These are phyloP conservation scores for Pichia norvegensis DNA, from an alignment of 1,139 yeast genomes.

Conservation along the genomic window DNA sequence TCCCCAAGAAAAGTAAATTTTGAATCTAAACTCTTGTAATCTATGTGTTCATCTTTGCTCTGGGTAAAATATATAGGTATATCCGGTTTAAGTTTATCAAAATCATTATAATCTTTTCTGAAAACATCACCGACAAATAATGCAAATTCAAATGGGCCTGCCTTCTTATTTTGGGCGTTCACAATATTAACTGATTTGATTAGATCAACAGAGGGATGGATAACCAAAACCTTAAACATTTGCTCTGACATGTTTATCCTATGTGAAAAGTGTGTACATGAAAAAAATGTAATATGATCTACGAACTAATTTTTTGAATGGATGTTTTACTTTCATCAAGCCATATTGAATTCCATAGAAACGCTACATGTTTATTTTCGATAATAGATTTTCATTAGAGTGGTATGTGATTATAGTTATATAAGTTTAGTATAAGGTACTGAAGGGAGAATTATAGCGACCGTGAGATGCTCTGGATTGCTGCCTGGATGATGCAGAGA, in stretches of 20 bases:
- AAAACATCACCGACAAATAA: conserved; percentile 45
- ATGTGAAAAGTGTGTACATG: too few relatives aligned
- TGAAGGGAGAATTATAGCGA: conserved; percentile 28
- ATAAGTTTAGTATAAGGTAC: conserved; percentile 27
- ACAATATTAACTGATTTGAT: conserved; percentile 41
- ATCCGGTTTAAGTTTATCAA: conserved; percentile 8
- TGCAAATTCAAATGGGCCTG: conserved; percentile 58
- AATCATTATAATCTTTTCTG: neutral
- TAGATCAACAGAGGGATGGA: conserved; percentile 41
- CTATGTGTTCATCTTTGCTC: conserved; percentile 9
- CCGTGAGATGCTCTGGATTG: conserved; percentile 16
- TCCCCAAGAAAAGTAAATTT: conserved; percentile 23
- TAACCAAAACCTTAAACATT: conserved; percentile 28
- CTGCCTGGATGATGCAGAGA: conserved; percentile 18
- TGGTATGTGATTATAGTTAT: neutral
- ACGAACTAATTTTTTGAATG: too few relatives aligned
- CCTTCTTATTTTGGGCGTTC: conserved; percentile 42
- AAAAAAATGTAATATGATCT: too few relatives aligned
- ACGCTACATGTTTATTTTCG: too few relatives aligned
- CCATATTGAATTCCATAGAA: too few relatives aligned
- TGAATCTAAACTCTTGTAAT: neutral
- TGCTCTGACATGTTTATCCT: neutral
- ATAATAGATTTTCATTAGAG: neutral
- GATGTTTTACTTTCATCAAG: too few relatives aligned
- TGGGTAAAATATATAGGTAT: conserved; percentile 19